Percentiles rank a stretch among this genome's conserved stretches.
Evolutionary conservation across 2,329 filamentous ascomycete genomes (phyloP).

Genomic region (Pseudocercospora cruenta): DNA sequence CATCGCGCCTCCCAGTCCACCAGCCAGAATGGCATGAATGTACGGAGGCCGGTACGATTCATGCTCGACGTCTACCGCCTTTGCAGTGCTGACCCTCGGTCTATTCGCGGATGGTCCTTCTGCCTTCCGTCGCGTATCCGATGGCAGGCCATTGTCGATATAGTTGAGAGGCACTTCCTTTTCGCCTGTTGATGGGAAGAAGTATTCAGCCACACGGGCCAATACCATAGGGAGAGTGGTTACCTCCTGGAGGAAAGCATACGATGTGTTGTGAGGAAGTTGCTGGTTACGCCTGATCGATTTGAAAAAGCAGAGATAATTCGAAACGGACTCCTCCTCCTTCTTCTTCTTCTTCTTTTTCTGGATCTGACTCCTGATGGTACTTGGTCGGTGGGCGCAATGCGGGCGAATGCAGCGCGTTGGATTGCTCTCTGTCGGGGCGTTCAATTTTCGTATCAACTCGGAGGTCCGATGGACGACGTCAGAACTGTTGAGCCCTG

Average conservation of each 20-base stretch:
- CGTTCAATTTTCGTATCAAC: not conserved
- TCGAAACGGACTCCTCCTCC: no score
- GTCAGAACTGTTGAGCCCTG: not conserved
- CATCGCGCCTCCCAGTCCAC: conserved; percentile 86
- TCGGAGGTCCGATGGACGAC: not conserved
- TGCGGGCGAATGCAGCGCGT: not conserved
- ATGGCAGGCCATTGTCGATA: conserved; percentile 42
- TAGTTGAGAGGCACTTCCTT: conserved; percentile 36
- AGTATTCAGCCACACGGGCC: conserved; percentile 54
- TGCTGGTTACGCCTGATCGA: not conserved
- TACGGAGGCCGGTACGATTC: conserved; percentile 53
- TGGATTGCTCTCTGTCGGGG: not conserved
- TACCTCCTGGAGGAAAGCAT: conserved; percentile 28
- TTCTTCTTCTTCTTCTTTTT: no score
- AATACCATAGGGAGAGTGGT: conserved; percentile 50
- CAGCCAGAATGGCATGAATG: conserved; percentile 79
- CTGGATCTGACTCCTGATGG: not conserved
- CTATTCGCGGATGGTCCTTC: conserved; percentile 40
- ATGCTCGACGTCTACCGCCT: conserved; percentile 37
- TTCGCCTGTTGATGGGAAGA: conserved; percentile 41
- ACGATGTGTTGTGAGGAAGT: conserved; percentile 12
- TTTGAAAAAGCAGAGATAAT: not conserved
- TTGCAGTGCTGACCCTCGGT: conserved; percentile 16
- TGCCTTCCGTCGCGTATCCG: conserved; percentile 39
- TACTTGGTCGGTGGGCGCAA: not conserved